A percentile compares a stretch with the other conserved stretches of the same genome.
Evolutionary conservation across 225 moss, liverwort and hornwort genomes (phyloP).

Genomic region (Bryoerythrophyllum caledonicum): DNA sequence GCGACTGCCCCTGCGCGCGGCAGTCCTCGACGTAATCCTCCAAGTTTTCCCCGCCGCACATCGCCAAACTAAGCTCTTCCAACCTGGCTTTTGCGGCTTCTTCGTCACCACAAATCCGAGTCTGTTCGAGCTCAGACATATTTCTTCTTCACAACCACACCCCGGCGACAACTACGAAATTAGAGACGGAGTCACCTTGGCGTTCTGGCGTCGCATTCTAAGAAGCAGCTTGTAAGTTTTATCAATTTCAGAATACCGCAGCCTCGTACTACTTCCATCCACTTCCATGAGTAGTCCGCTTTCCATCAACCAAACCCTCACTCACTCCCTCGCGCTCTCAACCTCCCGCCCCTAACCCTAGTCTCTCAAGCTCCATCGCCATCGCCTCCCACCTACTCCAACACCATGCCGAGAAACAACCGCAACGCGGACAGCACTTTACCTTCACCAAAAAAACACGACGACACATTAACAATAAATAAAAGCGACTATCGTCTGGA

Average conservation of each 20-base stretch:
- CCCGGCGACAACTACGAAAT: slow-evolving; percentile 9
- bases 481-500: neutral
- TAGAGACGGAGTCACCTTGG: slow-evolving; percentile 1
- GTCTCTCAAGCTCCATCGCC: neutral
- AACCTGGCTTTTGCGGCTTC: slow-evolving; percentile 19
- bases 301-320: neutral
- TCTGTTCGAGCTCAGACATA: slow-evolving; percentile 26
- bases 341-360: neutral
- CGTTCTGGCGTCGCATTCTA: slow-evolving; percentile 29
- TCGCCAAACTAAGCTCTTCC: slow-evolving; percentile 2
- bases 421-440: too few relatives aligned
- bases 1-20: slow-evolving; percentile 72
- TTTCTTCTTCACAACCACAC: neutral
- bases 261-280: neutral
- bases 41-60: slow-evolving; percentile 54
- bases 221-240: slow-evolving; percentile 12
- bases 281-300: slow-evolving; percentile 24
- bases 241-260: slow-evolving; percentile 19
- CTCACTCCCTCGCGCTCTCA: neutral
- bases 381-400: neutral
- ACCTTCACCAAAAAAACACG: too few relatives aligned
- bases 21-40: slow-evolving; percentile 48
- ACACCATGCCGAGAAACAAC: too few relatives aligned
- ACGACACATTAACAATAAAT: too few relatives aligned
- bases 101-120: slow-evolving; percentile 34